These are phyloP conservation scores for Leccinum truebloodii DNA, from an alignment of 768 basidiomycete genomes.

Conservation along the genomic window DNA sequence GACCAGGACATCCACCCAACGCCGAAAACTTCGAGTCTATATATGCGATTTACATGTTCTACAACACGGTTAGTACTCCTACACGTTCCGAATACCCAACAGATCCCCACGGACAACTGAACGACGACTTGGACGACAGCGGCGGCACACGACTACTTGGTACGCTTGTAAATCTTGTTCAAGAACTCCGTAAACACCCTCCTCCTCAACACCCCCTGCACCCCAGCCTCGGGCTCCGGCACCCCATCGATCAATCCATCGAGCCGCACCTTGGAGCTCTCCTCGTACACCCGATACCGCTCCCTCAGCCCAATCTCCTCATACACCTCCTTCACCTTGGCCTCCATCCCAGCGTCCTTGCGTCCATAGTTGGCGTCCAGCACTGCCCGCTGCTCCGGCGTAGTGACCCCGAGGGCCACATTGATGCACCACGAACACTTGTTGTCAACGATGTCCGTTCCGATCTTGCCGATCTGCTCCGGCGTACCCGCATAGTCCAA, in stretches of 20 bases:
- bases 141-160: slow-evolving; percentile 40
- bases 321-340: slow-evolving; percentile 70
- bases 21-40: no score
- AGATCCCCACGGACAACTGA: neutral
- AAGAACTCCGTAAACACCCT: slow-evolving; percentile 86
- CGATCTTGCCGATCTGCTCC: slow-evolving; percentile 93
- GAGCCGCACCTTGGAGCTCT: slow-evolving; percentile 63
- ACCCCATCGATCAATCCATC: slow-evolving; percentile 70
- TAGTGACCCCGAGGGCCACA: slow-evolving; percentile 66
- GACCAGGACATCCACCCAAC: no score
- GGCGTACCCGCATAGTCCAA: slow-evolving; percentile 91
- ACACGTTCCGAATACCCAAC: neutral
- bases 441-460: slow-evolving; percentile 98
- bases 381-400: slow-evolving; percentile 53
- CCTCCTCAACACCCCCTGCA: slow-evolving; percentile 49
- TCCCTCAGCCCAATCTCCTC: slow-evolving; percentile 63
- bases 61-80: neutral
- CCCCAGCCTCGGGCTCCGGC: slow-evolving; percentile 51
- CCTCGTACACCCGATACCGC: slow-evolving; percentile 80
- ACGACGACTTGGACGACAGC: neutral
- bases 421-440: slow-evolving; percentile 98
- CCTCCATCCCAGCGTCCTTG: slow-evolving; percentile 49
- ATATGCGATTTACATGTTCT: neutral
- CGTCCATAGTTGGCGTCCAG: slow-evolving; percentile 70
- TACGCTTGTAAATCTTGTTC: slow-evolving; percentile 77